Base-by-base conservation (phyloP, 2,329 filamentous ascomycete genomes). In the Fusarium sp. region DNA sequence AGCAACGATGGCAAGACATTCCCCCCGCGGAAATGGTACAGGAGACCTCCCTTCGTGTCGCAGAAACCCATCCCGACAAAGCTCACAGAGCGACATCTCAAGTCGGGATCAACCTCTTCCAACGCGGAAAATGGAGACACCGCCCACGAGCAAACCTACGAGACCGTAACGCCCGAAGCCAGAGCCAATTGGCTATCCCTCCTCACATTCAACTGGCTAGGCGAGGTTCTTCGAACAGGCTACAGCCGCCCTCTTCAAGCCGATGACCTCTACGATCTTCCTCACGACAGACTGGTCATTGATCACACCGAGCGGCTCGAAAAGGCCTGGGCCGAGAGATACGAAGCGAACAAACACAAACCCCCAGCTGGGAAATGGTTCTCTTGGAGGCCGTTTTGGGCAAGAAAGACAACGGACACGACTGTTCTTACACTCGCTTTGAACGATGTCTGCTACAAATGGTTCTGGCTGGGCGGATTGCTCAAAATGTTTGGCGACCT, bases 21-120 rank as follows among this genome's bases (percentile, higher is more conserved):
- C 40, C 69, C 74, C 26, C 73, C 71, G 2, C 66, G 76, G 58
- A 78, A 74, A 42, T 78, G 76, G 76, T 77, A 78, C 65, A 71
- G 76, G 45, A 65, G 73, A 36, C 75, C 77, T 2, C 76, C 76
- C 0, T 73, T 78, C 26, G 15, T 78, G 5, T 78, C 76, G 14
- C 68, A 65, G 8, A 70, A 65, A 6, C 73, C 74, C 6, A 76
- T 76, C 51, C 60, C 69, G 52, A 68, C 55, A 28, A 57, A 58
- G 44, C 53, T 68, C 9, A 69, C 70, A 18, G 18, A 39, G 13
- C 69, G 57, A 54, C 36, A 11, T 60, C 64, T 17, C 4, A 34
- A 36, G 18, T 22, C 28, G 6, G 45, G 4, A 3, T 31, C 6
- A 1, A 15, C 24, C 31, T 20, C 51, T 20, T 18, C 17, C 17